Percentiles rank a stretch among this genome's conserved stretches.
These are phyloP conservation scores for Aspergillus nomiae DNA, from an alignment of 2,329 filamentous ascomycete species.

Conservation along the genomic window DNA sequence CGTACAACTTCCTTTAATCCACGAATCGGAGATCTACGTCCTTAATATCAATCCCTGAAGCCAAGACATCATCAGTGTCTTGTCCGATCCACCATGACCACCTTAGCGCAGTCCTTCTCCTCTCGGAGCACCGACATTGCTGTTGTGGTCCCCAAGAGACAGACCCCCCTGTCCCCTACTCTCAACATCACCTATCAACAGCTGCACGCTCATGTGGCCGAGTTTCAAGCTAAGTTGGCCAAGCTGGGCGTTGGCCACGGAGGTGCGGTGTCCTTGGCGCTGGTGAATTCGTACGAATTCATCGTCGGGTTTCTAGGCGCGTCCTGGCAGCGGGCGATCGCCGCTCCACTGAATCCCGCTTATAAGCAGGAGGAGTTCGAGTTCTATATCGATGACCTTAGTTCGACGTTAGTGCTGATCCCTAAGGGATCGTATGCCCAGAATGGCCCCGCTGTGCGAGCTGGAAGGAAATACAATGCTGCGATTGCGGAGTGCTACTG, in stretches of 20 bases:
- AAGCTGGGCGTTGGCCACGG: slow-evolving; percentile 68
- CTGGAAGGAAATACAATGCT: slow-evolving; percentile 75
- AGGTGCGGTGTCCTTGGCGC: slow-evolving; percentile 77
- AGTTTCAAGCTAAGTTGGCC: slow-evolving; percentile 78
- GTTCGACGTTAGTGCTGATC: slow-evolving; percentile 75
- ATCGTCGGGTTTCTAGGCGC: slow-evolving; percentile 84
- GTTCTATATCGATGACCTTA: slow-evolving; percentile 87
- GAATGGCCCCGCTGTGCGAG: slow-evolving; percentile 71
- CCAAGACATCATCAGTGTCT: slow-evolving; percentile 10
- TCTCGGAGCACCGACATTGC: slow-evolving; percentile 57
- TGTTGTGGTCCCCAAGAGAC: slow-evolving; percentile 71
- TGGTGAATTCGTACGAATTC: slow-evolving; percentile 85
- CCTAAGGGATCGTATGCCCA: slow-evolving; percentile 69
- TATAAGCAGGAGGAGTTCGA: slow-evolving; percentile 92
- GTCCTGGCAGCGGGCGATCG: slow-evolving; percentile 80
- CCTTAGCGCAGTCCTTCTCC: slow-evolving; percentile 61
- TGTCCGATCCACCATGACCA: slow-evolving; percentile 49
- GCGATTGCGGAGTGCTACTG: slow-evolving; percentile 88
- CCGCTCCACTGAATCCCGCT: slow-evolving; percentile 81
- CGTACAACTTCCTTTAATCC: background rate
- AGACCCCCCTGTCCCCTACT: slow-evolving; percentile 59
- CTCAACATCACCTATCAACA: slow-evolving; percentile 70
- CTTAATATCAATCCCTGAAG: slow-evolving; percentile 9
- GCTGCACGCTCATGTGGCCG: slow-evolving; percentile 65
- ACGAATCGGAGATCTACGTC: background rate